phyloP scores from a whole-genome alignment of 2,329 filamentous ascomycete genomes.

The Trichophyton mentagrophytes region DNA sequence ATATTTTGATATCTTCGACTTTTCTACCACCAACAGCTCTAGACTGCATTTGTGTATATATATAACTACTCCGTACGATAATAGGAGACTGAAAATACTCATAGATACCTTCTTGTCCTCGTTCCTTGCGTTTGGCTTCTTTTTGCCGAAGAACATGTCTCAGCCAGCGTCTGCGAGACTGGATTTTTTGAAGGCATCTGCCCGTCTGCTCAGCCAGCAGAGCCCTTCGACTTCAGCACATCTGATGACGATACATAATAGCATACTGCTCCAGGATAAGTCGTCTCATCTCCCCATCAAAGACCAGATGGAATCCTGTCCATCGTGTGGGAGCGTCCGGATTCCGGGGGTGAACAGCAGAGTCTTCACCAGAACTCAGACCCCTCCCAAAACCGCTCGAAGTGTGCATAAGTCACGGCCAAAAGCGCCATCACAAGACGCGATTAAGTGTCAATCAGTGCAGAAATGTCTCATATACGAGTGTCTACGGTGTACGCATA shows the following conservation, averaged over 20 bases:
- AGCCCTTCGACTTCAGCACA: conserved; percentile 32
- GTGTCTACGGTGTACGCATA: conserved; percentile 27
- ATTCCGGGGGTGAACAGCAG: conserved; percentile 21
- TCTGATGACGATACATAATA: conserved; percentile 28
- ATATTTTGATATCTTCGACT: not conserved
- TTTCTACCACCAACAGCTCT: not conserved
- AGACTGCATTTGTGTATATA: not conserved
- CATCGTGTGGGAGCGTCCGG: conserved; percentile 30
- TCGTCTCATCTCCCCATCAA: conserved; percentile 22
- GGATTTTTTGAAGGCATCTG: conserved; percentile 28
- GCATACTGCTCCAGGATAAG: conserved; percentile 22
- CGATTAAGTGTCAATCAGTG: not conserved
- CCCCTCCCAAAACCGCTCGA: not conserved
- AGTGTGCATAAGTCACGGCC: not conserved
- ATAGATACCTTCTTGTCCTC: not conserved
- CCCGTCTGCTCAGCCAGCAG: conserved; percentile 19
- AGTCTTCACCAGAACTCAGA: conserved; percentile 17
- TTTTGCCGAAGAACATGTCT: not conserved
- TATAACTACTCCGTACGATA: not conserved
- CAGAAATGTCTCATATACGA: conserved; percentile 20
- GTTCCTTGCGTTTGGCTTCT: not conserved
- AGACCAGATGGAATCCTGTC: conserved; percentile 26
- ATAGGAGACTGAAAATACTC: too few species aligned
- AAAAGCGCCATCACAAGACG: not conserved
- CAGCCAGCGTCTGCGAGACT: conserved; percentile 11